Conservation (phyloP, 2,329 filamentous ascomycete genomes). For the Trichophyton benhamiae region DNA sequence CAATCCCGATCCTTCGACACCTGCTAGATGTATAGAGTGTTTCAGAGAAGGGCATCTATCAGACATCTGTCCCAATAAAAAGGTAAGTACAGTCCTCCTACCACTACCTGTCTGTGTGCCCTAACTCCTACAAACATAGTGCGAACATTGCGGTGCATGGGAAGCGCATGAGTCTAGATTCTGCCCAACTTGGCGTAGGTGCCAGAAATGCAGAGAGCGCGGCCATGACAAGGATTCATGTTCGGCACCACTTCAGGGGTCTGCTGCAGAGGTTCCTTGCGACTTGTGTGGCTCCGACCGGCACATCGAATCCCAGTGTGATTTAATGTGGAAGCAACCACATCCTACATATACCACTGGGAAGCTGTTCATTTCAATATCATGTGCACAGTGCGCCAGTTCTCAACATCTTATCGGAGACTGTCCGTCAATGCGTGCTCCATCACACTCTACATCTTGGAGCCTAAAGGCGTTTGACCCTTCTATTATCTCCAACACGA, state of each 20-base stretch:
- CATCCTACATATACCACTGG: constrained; percentile 17
- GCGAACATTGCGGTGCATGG: constrained; percentile 33
- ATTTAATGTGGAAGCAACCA: constrained; percentile 43
- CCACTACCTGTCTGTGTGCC: not conserved
- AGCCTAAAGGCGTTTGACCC: constrained; percentile 28
- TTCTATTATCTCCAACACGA: constrained; percentile 29
- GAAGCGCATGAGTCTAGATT: constrained; percentile 28
- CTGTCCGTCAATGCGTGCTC: constrained; percentile 26
- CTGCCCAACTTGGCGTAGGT: constrained; percentile 32
- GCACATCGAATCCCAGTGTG: constrained; percentile 51
- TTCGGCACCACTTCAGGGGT: constrained; percentile 45
- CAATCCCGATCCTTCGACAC: constrained; percentile 30
- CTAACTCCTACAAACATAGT: constrained; percentile 18
- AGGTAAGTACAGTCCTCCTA: constrained; percentile 22
- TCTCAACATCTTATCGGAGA: constrained; percentile 34
- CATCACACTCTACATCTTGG: constrained; percentile 26
- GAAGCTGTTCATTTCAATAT: constrained; percentile 31
- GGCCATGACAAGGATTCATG: constrained; percentile 47
- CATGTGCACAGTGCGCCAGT: constrained; percentile 34
- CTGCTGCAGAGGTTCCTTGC: constrained; percentile 44
- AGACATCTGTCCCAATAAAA: constrained; percentile 32
- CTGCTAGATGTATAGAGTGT: constrained; percentile 33
- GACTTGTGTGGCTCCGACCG: constrained; percentile 45
- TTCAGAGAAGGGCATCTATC: constrained; percentile 32
- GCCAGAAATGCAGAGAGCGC: constrained; percentile 48